These are phyloP conservation scores for Russula earlei DNA, from an alignment of 768 basidiomycete species.

Conservation along the genomic window DNA sequence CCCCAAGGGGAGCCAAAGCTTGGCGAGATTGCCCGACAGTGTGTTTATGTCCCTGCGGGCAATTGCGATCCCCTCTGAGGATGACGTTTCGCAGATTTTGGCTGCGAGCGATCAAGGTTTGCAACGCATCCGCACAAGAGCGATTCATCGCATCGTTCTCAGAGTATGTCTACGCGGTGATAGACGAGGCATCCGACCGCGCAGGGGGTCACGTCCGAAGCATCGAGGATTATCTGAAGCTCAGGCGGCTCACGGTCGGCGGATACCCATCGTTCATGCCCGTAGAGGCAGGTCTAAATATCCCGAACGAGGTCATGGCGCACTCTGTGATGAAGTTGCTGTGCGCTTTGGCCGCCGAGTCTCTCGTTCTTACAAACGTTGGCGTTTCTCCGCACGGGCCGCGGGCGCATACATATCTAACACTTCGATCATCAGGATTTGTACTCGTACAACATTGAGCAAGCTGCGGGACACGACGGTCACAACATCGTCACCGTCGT, in stretches of 20 bases:
- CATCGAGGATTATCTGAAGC: slow-evolving; percentile 32
- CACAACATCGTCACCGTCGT: slow-evolving; percentile 27
- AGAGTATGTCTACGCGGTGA: slow-evolving; percentile 30
- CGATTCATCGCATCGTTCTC: slow-evolving; percentile 32
- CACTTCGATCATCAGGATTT: slow-evolving; percentile 21
- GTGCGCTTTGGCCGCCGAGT: slow-evolving; percentile 24
- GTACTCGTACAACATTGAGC: slow-evolving; percentile 29
- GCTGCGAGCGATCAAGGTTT: slow-evolving; percentile 13
- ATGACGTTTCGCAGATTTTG: not conserved
- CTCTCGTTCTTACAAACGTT: slow-evolving; percentile 34
- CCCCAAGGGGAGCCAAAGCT: slow-evolving; percentile 30
- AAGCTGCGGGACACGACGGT: slow-evolving; percentile 22
- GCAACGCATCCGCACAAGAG: slow-evolving; percentile 22
- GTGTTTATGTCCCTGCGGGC: slow-evolving; percentile 8
- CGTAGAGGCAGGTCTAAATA: slow-evolving; percentile 28
- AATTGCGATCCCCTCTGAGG: no score
- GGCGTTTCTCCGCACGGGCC: slow-evolving; percentile 2
- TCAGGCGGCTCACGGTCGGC: slow-evolving; percentile 34
- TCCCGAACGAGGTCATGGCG: slow-evolving; percentile 33
- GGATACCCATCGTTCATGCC: slow-evolving; percentile 32
- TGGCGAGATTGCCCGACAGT: slow-evolving; percentile 35
- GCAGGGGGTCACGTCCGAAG: slow-evolving; percentile 26
- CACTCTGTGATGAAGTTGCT: slow-evolving; percentile 29
- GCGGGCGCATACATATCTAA: not conserved
- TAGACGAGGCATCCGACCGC: slow-evolving; percentile 35